Conservation (phyloP, 2,329 filamentous ascomycete genomes). For the Sporothrix brunneoviolacea region DNA sequence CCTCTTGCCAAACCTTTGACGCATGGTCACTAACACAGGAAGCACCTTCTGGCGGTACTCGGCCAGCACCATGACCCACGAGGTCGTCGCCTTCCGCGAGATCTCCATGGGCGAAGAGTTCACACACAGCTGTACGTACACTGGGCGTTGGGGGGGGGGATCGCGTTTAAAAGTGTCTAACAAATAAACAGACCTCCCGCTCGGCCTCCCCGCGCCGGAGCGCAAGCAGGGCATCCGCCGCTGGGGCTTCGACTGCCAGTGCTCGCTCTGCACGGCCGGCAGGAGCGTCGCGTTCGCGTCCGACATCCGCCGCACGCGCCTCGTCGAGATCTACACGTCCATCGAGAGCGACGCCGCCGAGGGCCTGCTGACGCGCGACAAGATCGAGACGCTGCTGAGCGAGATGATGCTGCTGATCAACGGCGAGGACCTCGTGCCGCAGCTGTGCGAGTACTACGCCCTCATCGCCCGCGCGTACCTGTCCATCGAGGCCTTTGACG, state of each 20-base stretch:
- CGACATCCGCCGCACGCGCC: slow-evolving; percentile 25
- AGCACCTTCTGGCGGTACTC: slow-evolving; percentile 22
- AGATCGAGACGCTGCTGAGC: slow-evolving; percentile 14
- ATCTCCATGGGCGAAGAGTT: slow-evolving; percentile 23
- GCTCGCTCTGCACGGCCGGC: slow-evolving; percentile 26
- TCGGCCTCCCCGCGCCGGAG: slow-evolving; percentile 22
- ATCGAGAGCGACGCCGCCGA: slow-evolving; percentile 12
- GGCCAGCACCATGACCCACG: slow-evolving; percentile 20
- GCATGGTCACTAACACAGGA: background rate
- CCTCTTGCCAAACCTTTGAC: too few relatives aligned
- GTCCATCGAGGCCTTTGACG: slow-evolving; percentile 5
- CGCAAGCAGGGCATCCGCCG: slow-evolving; percentile 22
- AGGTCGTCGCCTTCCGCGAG: slow-evolving; percentile 21
- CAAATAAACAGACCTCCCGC: slow-evolving; percentile 23
- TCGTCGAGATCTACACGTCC: slow-evolving; percentile 20
- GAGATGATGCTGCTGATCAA: slow-evolving; percentile 21
- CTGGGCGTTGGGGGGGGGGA: too few relatives aligned
- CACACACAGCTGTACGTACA: slow-evolving; percentile 23
- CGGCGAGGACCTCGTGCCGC: slow-evolving; percentile 22
- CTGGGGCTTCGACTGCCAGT: slow-evolving; percentile 31
- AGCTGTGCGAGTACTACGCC: slow-evolving; percentile 24
- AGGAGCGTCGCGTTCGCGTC: slow-evolving; percentile 23
- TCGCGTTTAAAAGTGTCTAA: too few relatives aligned
- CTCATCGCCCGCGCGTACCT: slow-evolving; percentile 21
- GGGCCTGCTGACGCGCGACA: slow-evolving; percentile 4